phyloP scores from a whole-genome alignment of 2,329 filamentous ascomycete species.

The Aureobasidium leucospermi region DNA sequence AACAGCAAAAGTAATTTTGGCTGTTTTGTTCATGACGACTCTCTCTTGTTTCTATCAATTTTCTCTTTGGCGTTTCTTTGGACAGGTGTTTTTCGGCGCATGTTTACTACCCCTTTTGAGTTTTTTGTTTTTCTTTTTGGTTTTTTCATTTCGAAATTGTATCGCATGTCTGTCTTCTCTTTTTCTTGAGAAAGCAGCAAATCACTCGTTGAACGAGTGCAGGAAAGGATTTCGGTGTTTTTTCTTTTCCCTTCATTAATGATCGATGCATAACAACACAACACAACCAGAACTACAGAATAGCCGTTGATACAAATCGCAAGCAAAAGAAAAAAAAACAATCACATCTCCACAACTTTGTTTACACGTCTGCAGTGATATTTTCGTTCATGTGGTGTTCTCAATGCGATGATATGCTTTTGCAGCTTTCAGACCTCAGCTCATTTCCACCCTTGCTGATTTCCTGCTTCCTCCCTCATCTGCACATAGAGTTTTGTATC shows the following conservation, averaged over 20 bases:
- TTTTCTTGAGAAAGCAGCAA: background rate
- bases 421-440: background rate
- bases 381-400: background rate
- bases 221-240: background rate
- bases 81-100: background rate
- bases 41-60: background rate
- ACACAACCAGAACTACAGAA: background rate
- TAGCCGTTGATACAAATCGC: background rate
- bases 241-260: background rate
- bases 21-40: slow-evolving; percentile 2
- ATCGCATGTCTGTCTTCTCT: background rate
- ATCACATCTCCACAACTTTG: background rate
- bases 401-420: background rate
- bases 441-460: background rate
- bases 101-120: background rate
- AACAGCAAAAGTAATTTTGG: background rate
- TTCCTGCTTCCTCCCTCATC: too few species aligned
- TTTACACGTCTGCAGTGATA: too few species aligned
- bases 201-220: background rate
- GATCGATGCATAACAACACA: background rate
- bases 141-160: too few species aligned
- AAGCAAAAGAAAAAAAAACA: background rate
- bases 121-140: background rate
- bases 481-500: too few species aligned
- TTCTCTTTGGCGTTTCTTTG: background rate